A percentile compares a stretch with the other conserved stretches of the same genome.
Evolutionary conservation across 176 grass and related monocot genomes (phyloP).

Genomic region (bread wheat (Triticum aestivum)): IWGSC_CS_RefSeq_v2.1 NC_057800.1:662129349-662129848

Average conservation of each 20-base stretch:
- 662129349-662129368: slow-evolving; percentile 60
- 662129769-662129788: slow-evolving; percentile 58
- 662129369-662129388: not conserved
- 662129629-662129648: slow-evolving; percentile 15
- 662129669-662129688: slow-evolving; percentile 60
- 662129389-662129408: not conserved
- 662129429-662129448: slow-evolving; percentile 36
- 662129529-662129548: slow-evolving; percentile 26
- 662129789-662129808: slow-evolving; percentile 38
- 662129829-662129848: slow-evolving; percentile 56
- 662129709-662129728: slow-evolving; percentile 67
- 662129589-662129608: slow-evolving; percentile 41
- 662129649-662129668: slow-evolving; percentile 5
- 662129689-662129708: slow-evolving; percentile 47
- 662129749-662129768: slow-evolving; percentile 68
- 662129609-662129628: slow-evolving; percentile 42
- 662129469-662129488: slow-evolving; percentile 58
- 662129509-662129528: slow-evolving; percentile 59
- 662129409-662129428: not conserved
- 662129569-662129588: slow-evolving; percentile 38
- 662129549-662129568: not conserved
- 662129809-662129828: slow-evolving; percentile 33
- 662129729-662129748: slow-evolving; percentile 63
- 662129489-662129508: slow-evolving; percentile 80
- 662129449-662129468: slow-evolving; percentile 27